These are phyloP conservation scores for Canariomyces notabilis DNA, from an alignment of 2,329 filamentous ascomycete species.

Conservation along the genomic window DNA sequence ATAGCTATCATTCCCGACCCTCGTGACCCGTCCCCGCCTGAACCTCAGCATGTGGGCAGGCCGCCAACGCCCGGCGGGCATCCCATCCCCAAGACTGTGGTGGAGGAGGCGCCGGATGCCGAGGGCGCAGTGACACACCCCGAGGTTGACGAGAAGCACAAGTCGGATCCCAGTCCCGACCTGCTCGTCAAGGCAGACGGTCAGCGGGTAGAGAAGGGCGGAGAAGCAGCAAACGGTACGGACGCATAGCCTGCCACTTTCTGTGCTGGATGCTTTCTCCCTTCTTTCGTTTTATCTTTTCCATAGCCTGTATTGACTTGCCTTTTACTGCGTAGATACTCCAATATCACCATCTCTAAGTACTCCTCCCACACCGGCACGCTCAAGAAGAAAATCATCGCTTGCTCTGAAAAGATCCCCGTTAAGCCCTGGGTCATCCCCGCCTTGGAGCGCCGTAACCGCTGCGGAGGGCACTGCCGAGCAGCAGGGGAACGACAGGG, in stretches of 20 bases:
- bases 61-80: slow-evolving; percentile 34
- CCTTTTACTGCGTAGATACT: slow-evolving; percentile 33
- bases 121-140: slow-evolving; percentile 40
- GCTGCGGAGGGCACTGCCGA: slow-evolving; percentile 30
- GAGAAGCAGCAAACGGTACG: slow-evolving; percentile 33
- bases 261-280: slow-evolving; percentile 16
- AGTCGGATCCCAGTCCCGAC: slow-evolving; percentile 51
- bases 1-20: slow-evolving; percentile 45
- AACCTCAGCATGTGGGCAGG: slow-evolving; percentile 22
- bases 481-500: slow-evolving; percentile 29
- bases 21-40: slow-evolving; percentile 24
- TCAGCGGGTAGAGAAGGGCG: slow-evolving; percentile 30
- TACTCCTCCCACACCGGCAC: slow-evolving; percentile 26
- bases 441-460: slow-evolving; percentile 15
- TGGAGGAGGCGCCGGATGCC: slow-evolving; percentile 47
- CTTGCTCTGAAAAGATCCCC: slow-evolving; percentile 21
- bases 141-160: slow-evolving; percentile 42
- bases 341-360: slow-evolving; percentile 34
- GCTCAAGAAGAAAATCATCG: slow-evolving; percentile 31
- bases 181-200: slow-evolving; percentile 44
- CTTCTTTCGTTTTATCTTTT: slow-evolving; percentile 17
- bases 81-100: slow-evolving; percentile 47
- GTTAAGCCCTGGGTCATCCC: slow-evolving; percentile 20
- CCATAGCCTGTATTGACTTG: slow-evolving; percentile 30
- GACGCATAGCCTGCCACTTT: slow-evolving; percentile 29